phyloP scores from a whole-genome alignment of 208 protist species.

The Leishmania aethiopica region DNA sequence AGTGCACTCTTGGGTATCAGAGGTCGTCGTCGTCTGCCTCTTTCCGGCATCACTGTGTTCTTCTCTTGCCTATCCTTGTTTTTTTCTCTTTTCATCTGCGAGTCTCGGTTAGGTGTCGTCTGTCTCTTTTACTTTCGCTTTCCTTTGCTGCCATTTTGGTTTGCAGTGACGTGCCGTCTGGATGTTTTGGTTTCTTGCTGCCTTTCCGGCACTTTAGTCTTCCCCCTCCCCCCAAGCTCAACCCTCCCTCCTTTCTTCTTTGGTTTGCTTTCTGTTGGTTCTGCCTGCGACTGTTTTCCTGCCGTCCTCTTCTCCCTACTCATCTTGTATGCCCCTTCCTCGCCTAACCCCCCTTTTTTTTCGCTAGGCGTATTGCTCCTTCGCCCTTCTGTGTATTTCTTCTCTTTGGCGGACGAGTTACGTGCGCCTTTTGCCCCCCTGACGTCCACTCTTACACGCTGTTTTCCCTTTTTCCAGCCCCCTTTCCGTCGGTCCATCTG shows the following conservation, averaged over 20 bases:
- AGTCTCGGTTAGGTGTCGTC: not conserved
- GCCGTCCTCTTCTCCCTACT: not conserved
- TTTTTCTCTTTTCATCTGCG: not conserved
- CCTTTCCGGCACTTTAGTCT: not conserved
- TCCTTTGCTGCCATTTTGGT: not conserved
- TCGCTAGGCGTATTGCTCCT: not conserved
- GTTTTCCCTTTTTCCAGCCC: not conserved
- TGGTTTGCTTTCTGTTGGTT: not conserved
- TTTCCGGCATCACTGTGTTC: not conserved
- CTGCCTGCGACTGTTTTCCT: not conserved
- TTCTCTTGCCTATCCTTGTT: not conserved
- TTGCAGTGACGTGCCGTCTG: not conserved
- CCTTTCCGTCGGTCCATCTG: not conserved
- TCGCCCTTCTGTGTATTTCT: not conserved
- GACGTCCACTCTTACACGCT: not conserved
- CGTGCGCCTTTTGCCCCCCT: not conserved
- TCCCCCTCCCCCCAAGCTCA: no score
- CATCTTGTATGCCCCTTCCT: not conserved
- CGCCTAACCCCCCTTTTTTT: not conserved
- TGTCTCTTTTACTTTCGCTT: constrained; percentile 3
- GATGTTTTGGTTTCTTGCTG: not conserved
- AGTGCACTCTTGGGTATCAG: not conserved
- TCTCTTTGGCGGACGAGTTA: not conserved
- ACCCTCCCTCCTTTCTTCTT: not conserved
- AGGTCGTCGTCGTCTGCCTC: not conserved